A percentile compares a stretch with the other conserved stretches of the same genome.
Evolutionary conservation across 345 rosid species (phyloP).

Genomic region (Rhodamnia argentea): DNA sequence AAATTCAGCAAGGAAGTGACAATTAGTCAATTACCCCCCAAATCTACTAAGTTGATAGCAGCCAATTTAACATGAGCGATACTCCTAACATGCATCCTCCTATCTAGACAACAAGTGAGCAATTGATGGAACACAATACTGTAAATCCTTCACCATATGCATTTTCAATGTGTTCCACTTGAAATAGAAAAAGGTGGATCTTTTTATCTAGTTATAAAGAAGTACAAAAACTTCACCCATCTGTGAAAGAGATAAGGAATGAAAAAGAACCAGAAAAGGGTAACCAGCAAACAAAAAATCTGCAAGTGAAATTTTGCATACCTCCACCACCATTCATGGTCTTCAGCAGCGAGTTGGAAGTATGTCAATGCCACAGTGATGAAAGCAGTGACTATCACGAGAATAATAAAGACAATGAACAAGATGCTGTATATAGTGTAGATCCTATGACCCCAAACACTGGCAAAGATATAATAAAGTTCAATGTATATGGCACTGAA

Average conservation of each 20-base stretch:
- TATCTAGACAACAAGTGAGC: not conserved
- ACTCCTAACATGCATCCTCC: not conserved
- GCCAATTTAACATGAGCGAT: not conserved
- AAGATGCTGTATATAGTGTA: constrained; percentile 50
- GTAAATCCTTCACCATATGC: not conserved
- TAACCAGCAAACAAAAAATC: not conserved
- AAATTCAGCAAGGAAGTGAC: not conserved
- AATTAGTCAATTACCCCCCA: not conserved
- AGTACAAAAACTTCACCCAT: not conserved
- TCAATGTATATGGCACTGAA: constrained; percentile 55
- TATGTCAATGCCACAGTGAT: constrained; percentile 51
- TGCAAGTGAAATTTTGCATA: constrained; percentile 1
- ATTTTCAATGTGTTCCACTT: not conserved
- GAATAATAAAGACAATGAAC: constrained; percentile 48
- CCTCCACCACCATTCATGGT: constrained; percentile 61
- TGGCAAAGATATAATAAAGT: constrained; percentile 47
- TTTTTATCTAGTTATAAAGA: not conserved
- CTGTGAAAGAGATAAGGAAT: not conserved
- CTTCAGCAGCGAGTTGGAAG: constrained; percentile 56
- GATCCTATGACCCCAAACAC: constrained; percentile 58
- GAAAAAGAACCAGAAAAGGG: not conserved
- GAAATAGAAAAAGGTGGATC: not conserved
- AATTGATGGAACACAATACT: not conserved
- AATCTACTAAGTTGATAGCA: not conserved
- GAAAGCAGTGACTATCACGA: constrained; percentile 47